Evolutionary conservation across 352 stramenopile genomes (phyloP), one percentile per base, ranked within the genome.

Genomic region (Peronospora destructor): DNA sequence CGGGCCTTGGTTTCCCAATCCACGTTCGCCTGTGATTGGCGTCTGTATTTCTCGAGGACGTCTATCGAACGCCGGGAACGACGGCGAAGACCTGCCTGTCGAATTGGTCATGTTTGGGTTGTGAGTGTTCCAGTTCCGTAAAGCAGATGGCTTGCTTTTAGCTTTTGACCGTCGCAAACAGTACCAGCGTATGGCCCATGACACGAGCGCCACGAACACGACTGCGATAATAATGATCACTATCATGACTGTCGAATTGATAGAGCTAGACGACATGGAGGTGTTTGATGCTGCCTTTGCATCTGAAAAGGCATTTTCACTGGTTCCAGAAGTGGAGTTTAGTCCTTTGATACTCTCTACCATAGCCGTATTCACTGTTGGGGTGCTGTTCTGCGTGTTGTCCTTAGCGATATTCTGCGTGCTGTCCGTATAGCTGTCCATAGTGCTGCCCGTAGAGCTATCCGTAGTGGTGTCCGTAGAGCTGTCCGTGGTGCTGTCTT

Each of bases 61-160:
- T 41, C 35, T 51, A 26, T 66, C 53, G 45, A 71, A 71, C 2
- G 61, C 61, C 23, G 61, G 61, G 33, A 71, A 71, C 11, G 61
- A 58, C 10, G 61, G 61, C 21, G 52, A 64, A 3, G 52, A 61
- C 14, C 41, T 58, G n/a, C 42, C 41, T 14, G 61, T 49, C n/a
- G 47, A 17, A 8, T 69, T 59, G 5, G 46, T 66, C 2, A 57
- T 12, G 39, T 36, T 26, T 59, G 37, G 13, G 26, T 14, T 45
- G 17, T 26, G 49, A n/a, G 41, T 28, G 42, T 32, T 54, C 19
- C 42, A 30, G 13, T 59, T 53, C 23, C 44, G 44, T 43, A 35
- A 33, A 2, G 47, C 49, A 2, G 37, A 25, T 23, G 59, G 33
- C 48, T 69, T 69, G 16, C 13, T 38, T 23, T 59, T 38, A 1